Evolutionary conservation across 2,329 filamentous ascomycete genomes (phyloP), one percentile per base, ranked within the genome.

Genomic region (Parasarocladium wereldwijsianum): DNA sequence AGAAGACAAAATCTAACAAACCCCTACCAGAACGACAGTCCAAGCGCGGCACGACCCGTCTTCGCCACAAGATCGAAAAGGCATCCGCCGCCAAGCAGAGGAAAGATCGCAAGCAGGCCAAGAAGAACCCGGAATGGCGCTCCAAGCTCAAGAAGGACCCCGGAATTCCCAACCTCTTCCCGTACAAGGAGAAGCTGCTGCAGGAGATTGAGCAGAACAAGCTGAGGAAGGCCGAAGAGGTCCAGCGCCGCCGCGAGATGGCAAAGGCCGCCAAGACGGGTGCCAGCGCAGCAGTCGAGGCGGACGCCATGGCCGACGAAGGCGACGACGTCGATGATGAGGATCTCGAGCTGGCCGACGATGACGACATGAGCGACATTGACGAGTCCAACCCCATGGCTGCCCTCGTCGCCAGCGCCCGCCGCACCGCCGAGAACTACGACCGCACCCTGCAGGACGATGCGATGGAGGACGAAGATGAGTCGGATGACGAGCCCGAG

Each of bases 121-220:
- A 93, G 64, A 85, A 93, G 72, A 93, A 94, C 54, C 87, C 90
- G 19, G 75, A 93, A 82, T 96, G 90, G 85, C 75, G 81, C 43
- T 86, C 84, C 35, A 82, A 85, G 54, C 53, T 93, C 42, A 96
- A 94, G 71, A 98, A 96, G 62, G 90, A 98, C 46, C 90, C 87
- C 15, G 90, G 90, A 28, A 94, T 98, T 38, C 90, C 90, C 23
- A 98, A 96, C 50, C 60, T 94, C 20, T 98, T 94, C 60, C 90
- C 90, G 1, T 94, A 90, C 66, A 98, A 98, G 62, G 86, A 94
- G 54, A 86, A 80, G 64, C 70, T 98, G 17, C 69, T 98, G 19
- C 75, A 86, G 34, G 85, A 98, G 56, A 92, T 98, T 43, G 90
- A 98, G 58, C 83, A 93, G 58, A 78, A 73, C 44, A 79, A 79